Evolutionary conservation across 2,329 filamentous ascomycete species (phyloP), one percentile per base, ranked within the genome.

Genomic region (Metarhizium rileyi): DNA sequence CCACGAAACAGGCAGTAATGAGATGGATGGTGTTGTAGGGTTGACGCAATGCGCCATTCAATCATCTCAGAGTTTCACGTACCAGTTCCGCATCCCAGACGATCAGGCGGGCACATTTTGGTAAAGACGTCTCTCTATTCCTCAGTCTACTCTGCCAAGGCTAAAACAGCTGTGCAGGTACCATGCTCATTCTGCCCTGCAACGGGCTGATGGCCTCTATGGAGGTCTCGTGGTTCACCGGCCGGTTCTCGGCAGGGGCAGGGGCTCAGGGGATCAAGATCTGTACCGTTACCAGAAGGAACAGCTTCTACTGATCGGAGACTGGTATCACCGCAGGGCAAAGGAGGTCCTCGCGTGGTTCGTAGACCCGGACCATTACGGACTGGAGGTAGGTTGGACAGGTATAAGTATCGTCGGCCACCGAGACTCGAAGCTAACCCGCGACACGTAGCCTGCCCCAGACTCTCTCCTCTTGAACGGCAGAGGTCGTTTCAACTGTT

Each of bases 11-110:
- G 73, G 20, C 74, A 78, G 50, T 22, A 56, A 56, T 45, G 53
- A 55, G 53, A 84, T 86, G 79, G 84, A 87, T 57, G 84, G 84
- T 3, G 75, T 82, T 2, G 66, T 73, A 0, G 77, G 76, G 35
- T 74, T 85, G 8, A 79, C 74, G 1, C 83, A 84, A 57, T 83
- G 79, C 55, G 70, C 70, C 1, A 78, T 86, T 18, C 70, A 75
- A 2, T 73, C 81, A 0, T 80, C 78, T 0, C 61, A 51, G 30
- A 74, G 67, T 0, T 70, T 80, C 41, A 74, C 66, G 2, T 78
- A 77, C 53, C 63, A 78, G 53, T 83, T 79, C 69, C 75, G 79
- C 40, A 69, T 80, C 40, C 76, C 74, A 7, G 50, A 74, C 7
- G 16, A 50, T 36, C 76, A 80, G 63, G 65, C 73, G 1, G 79